Conservation (phyloP, 495 filamentous ascomycete genomes). For the Chaetomium cochliodes region DNA sequence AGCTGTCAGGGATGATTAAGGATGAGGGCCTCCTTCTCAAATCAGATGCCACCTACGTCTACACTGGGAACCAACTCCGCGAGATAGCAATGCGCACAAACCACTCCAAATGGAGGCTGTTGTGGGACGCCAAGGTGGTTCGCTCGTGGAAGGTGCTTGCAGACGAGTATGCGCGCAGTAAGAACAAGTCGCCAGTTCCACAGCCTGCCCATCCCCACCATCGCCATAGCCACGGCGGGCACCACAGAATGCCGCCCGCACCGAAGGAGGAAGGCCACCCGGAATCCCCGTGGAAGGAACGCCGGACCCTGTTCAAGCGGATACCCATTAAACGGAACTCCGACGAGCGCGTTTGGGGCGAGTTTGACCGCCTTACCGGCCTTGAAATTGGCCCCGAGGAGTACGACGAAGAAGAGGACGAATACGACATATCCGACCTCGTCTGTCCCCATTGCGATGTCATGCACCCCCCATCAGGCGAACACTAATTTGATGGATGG, state of each 20-base stretch:
- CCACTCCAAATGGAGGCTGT: slow-evolving; percentile 18
- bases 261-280: slow-evolving; percentile 45
- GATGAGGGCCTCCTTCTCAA: slow-evolving; percentile 47
- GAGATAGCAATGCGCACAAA: slow-evolving; percentile 26
- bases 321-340: slow-evolving; percentile 36
- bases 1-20: slow-evolving; percentile 43
- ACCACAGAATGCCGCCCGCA: slow-evolving; percentile 32
- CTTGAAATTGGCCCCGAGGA: slow-evolving; percentile 25
- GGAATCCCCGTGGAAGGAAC: slow-evolving; percentile 36
- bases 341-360: slow-evolving; percentile 39
- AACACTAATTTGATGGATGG: slow-evolving; percentile 7
- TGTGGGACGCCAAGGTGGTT: slow-evolving; percentile 32
- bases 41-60: slow-evolving; percentile 37
- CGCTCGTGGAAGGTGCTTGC: slow-evolving; percentile 36
- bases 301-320: slow-evolving; percentile 47
- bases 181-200: not conserved
- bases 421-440: slow-evolving; percentile 32
- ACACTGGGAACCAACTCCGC: slow-evolving; percentile 32
- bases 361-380: slow-evolving; percentile 46
- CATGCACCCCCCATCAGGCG: slow-evolving; percentile 29
- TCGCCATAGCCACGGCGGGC: slow-evolving; percentile 19
- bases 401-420: slow-evolving; percentile 28
- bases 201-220: not conserved
- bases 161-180: slow-evolving; percentile 17
- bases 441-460: slow-evolving; percentile 41